Evolutionary conservation across 2,329 filamentous ascomycete genomes (phyloP).

Genomic region (Pseudogymnoascus destructans): DNA sequence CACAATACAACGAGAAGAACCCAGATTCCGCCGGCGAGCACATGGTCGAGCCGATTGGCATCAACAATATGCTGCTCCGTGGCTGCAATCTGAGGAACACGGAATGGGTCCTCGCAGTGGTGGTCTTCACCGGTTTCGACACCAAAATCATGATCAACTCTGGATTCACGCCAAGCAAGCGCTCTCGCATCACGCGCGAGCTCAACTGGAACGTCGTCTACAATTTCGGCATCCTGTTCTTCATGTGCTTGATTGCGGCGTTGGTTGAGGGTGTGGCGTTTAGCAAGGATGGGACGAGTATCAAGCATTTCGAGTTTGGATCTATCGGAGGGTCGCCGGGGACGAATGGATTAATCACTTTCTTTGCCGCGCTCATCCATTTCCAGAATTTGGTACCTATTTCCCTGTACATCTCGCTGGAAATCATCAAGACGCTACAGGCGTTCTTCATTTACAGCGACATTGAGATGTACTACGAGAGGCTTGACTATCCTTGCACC

Average conservation of each 20-base stretch:
- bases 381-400: conserved; percentile 99
- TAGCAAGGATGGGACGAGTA: conserved; percentile 59
- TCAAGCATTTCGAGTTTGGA: conserved; percentile 72
- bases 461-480: conserved; percentile 91
- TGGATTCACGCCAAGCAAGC: conserved; percentile 87
- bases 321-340: conserved; percentile 62
- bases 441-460: conserved; percentile 98
- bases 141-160: conserved; percentile 99
- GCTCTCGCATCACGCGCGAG: conserved; percentile 78
- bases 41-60: conserved; percentile 89
- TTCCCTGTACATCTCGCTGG: conserved; percentile 90
- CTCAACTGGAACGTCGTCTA: conserved; percentile 96
- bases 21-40: conserved; percentile 49
- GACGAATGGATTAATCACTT: conserved; percentile 86
- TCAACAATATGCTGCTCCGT: conserved; percentile 88
- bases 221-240: conserved; percentile 81
- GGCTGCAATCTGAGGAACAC: conserved; percentile 92
- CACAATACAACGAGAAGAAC: conserved; percentile 54
- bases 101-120: conserved; percentile 86
- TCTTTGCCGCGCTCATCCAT: conserved; percentile 86
- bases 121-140: conserved; percentile 87
- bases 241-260: conserved; percentile 77
- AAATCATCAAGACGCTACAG: conserved; percentile 86
- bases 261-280: conserved; percentile 78
- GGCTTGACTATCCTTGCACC: conserved; percentile 84